Percentiles rank a stretch among this genome's conserved stretches.
Conservation (phyloP, 495 filamentous ascomycete species). For the Daldinia vernicosa region DNA sequence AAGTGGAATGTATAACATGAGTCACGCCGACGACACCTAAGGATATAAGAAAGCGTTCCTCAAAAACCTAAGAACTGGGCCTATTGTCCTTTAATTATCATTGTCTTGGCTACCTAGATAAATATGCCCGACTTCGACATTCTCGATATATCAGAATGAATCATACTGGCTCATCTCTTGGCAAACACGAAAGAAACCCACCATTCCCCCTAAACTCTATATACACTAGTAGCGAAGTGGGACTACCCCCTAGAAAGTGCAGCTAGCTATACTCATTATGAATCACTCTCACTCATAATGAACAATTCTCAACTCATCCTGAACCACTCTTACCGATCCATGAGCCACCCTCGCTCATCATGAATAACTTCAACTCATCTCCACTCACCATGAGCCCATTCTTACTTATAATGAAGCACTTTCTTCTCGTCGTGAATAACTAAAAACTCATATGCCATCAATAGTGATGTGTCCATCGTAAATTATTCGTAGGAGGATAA, state of each 20-base stretch:
- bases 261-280: neutral
- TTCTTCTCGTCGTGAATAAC: conserved; percentile 32
- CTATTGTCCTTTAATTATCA: neutral
- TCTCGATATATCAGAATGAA: conserved; percentile 29
- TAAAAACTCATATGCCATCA: conserved; percentile 30
- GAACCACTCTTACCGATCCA: conserved; percentile 21
- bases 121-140: neutral
- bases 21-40: too few relatives aligned
- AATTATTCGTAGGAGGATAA: conserved; percentile 13
- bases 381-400: conserved; percentile 1
- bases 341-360: neutral
- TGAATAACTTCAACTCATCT: neutral
- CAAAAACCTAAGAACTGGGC: neutral
- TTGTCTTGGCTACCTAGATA: neutral
- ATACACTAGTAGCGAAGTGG: neutral
- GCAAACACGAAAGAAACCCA: neutral
- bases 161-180: conserved; percentile 33
- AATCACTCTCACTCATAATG: conserved; percentile 14
- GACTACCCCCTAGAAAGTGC: neutral
- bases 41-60: neutral
- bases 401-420: neutral
- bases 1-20: too few relatives aligned
- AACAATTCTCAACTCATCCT: conserved; percentile 4
- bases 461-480: conserved; percentile 13
- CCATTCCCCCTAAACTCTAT: neutral